phyloP scores from a whole-genome alignment of 768 basidiomycete species.

The Collybia mongolica region DNA sequence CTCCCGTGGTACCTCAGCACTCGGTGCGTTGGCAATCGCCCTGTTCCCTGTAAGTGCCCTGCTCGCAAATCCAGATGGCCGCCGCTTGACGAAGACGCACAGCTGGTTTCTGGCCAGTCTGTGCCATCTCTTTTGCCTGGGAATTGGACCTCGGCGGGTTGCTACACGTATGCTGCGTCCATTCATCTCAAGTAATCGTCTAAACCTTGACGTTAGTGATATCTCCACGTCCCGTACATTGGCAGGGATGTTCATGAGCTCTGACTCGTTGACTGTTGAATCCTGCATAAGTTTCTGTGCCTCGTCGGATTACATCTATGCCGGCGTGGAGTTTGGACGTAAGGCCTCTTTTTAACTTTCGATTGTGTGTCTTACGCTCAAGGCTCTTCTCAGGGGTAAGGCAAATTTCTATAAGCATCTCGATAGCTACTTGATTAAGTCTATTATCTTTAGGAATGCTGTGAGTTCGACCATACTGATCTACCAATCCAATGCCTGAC shows the following conservation, averaged over 20 bases:
- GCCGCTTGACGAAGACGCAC: too few relatives aligned
- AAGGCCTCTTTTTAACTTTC: constrained; percentile 11
- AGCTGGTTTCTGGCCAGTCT: constrained; percentile 4
- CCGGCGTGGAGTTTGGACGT: constrained; percentile 66
- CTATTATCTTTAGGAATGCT: constrained; percentile 33
- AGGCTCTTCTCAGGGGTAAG: constrained; percentile 11
- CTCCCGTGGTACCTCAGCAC: too few relatives aligned
- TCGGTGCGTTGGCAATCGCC: too few relatives aligned
- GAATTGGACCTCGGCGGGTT: constrained; percentile 49
- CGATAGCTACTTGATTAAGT: not conserved
- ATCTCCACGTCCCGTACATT: constrained; percentile 51
- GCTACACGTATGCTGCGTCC: constrained; percentile 39
- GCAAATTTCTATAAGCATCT: not conserved
- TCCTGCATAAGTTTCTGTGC: constrained; percentile 36
- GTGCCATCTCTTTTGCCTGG: constrained; percentile 34
- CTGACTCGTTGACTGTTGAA: constrained; percentile 56
- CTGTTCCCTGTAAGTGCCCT: too few relatives aligned
- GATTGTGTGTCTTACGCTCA: constrained; percentile 3
- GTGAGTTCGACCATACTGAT: constrained; percentile 21
- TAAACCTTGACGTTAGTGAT: constrained; percentile 21
- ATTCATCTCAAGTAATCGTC: not conserved
- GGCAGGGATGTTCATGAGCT: constrained; percentile 37
- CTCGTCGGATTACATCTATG: constrained; percentile 42
- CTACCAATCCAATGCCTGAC: not conserved
- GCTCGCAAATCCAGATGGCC: too few relatives aligned